Percentiles rank a stretch among this genome's conserved stretches.
These are phyloP conservation scores for Eucalyptus pauciflora DNA, from an alignment of 345 rosid genomes.

Conservation along the genomic window DNA sequence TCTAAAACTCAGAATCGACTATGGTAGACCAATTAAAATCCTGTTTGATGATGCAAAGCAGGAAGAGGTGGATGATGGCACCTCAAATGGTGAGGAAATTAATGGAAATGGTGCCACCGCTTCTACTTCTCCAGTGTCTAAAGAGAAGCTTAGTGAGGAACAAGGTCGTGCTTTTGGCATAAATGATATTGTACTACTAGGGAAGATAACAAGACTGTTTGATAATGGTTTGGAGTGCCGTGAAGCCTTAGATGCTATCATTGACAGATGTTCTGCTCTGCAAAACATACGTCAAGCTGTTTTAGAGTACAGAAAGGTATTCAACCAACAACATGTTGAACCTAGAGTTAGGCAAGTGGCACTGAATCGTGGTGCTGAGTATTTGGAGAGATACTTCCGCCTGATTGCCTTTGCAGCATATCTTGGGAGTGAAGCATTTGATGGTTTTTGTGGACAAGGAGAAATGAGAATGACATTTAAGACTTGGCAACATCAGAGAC, in stretches of 20 bases:
- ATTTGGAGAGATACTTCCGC: conserved; percentile 79
- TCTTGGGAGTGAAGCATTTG: conserved; percentile 92
- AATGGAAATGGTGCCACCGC: conserved; percentile 32
- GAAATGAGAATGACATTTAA: conserved; percentile 69
- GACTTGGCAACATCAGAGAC: conserved; percentile 80
- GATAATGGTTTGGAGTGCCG: conserved; percentile 89
- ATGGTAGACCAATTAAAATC: conserved; percentile 80
- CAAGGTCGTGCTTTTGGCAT: conserved; percentile 73
- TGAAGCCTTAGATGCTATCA: conserved; percentile 85
- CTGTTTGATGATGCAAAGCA: conserved; percentile 43
- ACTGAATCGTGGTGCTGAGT: conserved; percentile 89
- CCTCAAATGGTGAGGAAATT: conserved; percentile 87
- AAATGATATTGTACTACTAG: conserved; percentile 69
- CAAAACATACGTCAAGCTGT: conserved; percentile 98
- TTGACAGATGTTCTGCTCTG: conserved; percentile 92
- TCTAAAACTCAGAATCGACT: conserved; percentile 73
- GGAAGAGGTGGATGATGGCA: conserved; percentile 63
- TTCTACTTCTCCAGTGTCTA: conserved; percentile 10
- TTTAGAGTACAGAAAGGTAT: conserved; percentile 65
- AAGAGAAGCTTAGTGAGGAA: conserved; percentile 27
- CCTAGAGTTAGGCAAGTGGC: conserved; percentile 88
- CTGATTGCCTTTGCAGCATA: conserved; percentile 97
- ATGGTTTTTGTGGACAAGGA: conserved; percentile 82
- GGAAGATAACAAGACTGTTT: conserved; percentile 93
- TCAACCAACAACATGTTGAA: conserved; percentile 91